phyloP scores from a whole-genome alignment of 2,329 filamentous ascomycete genomes.

The Apiospora aurea region DNA sequence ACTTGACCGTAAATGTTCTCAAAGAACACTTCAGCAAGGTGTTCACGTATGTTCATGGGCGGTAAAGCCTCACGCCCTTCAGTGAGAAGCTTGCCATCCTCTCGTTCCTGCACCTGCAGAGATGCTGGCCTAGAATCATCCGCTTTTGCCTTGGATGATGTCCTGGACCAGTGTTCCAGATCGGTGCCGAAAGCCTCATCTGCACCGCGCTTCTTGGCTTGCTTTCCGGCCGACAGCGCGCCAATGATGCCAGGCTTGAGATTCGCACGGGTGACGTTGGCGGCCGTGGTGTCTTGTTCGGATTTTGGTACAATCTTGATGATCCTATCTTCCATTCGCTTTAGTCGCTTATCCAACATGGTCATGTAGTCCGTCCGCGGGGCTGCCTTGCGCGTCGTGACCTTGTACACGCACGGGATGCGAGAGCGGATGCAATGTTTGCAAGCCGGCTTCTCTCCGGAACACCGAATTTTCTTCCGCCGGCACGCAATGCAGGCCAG shows the following conservation, averaged over 20 bases:
- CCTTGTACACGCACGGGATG: constrained; percentile 97
- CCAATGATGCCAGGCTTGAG: constrained; percentile 80
- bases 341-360: constrained; percentile 94
- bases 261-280: constrained; percentile 76
- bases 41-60: constrained; percentile 86
- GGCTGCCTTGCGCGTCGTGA: constrained; percentile 91
- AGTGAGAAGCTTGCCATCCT: constrained; percentile 78
- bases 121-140: constrained; percentile 59
- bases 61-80: constrained; percentile 87
- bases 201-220: constrained; percentile 80
- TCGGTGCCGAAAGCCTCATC: constrained; percentile 89
- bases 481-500: constrained; percentile 95
- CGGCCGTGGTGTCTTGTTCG: constrained; percentile 70
- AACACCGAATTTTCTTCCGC: constrained; percentile 97
- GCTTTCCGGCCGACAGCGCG: constrained; percentile 57
- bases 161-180: constrained; percentile 80
- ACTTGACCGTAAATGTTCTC: constrained; percentile 95
- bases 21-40: constrained; percentile 93
- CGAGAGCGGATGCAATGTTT: constrained; percentile 93
- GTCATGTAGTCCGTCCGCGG: constrained; percentile 98
- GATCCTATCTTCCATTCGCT: constrained; percentile 96
- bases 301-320: constrained; percentile 94
- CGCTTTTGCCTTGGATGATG: constrained; percentile 57
- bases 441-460: constrained; percentile 95
- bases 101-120: constrained; percentile 66